Conservation (phyloP, 2,329 filamentous ascomycete genomes). For the Colletotrichum sp. region DNA sequence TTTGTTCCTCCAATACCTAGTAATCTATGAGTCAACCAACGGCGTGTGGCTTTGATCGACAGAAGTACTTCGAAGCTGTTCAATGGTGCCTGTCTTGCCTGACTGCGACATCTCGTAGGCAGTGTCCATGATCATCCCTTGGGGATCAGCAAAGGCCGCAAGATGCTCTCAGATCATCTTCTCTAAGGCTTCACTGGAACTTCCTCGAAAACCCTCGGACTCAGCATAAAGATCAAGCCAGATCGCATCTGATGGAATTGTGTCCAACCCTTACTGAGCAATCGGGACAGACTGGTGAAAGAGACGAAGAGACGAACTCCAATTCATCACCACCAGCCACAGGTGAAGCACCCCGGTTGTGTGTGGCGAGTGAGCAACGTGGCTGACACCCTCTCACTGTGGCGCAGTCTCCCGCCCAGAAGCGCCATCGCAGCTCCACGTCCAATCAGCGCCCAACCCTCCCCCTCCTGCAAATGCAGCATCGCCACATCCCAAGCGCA, state of each 20-base stretch:
- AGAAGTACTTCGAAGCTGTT: neutral
- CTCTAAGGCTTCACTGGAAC: too few relatives aligned
- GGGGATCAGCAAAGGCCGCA: neutral
- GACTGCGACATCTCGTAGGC: neutral
- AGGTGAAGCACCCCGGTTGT: neutral
- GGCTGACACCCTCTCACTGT: neutral
- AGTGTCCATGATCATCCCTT: neutral
- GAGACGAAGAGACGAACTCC: neutral
- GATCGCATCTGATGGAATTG: neutral
- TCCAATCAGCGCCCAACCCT: neutral
- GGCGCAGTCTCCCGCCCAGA: neutral
- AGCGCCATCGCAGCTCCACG: neutral
- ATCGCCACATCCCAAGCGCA: neutral
- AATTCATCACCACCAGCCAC: neutral
- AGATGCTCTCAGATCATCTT: neutral
- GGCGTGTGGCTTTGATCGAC: neutral
- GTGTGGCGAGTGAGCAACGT: neutral
- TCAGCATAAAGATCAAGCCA: neutral
- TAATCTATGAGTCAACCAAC: neutral
- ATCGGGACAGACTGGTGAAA: neutral
- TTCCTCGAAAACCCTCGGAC: too few relatives aligned
- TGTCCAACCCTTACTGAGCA: neutral
- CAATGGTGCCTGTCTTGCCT: neutral
- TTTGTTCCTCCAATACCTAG: rapidly evolving
- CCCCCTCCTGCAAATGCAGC: neutral